Conservation (phyloP, 257 asterid genomes). For the Nicotiana tabacum region DNA sequence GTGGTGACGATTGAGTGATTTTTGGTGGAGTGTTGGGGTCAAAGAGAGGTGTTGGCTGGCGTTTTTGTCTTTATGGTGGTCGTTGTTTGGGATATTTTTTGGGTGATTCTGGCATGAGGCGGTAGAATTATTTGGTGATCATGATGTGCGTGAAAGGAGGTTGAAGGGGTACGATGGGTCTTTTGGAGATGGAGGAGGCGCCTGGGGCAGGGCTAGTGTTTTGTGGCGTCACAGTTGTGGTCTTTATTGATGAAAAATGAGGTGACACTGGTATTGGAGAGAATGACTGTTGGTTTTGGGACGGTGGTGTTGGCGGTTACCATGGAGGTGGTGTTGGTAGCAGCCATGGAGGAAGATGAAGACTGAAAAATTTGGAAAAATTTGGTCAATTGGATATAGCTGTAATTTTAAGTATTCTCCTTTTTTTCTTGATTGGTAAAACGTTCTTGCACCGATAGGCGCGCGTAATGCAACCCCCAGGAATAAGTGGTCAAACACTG, state of each 20-base stretch:
- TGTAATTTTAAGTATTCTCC: not conserved
- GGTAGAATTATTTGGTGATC: not conserved
- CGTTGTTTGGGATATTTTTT: not conserved
- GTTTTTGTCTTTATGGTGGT: constrained; percentile 1
- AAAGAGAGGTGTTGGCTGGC: not conserved
- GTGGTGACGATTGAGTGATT: not conserved
- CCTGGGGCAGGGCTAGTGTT: not conserved
- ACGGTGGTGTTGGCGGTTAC: not conserved
- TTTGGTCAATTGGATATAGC: not conserved
- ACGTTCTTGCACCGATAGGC: not conserved
- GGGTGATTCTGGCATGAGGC: not conserved
- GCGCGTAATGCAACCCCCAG: not conserved
- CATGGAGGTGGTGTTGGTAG: not conserved
- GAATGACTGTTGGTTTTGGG: not conserved
- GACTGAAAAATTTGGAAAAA: not conserved
- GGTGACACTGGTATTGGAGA: not conserved
- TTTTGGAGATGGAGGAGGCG: not conserved
- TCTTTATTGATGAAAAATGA: not conserved
- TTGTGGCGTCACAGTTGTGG: not conserved
- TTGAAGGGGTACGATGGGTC: not conserved
- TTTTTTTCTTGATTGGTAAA: not conserved
- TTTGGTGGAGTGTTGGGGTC: not conserved
- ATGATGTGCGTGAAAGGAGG: not conserved
- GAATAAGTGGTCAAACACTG: not conserved
- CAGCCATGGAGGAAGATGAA: constrained; percentile 1